Conservation (phyloP, 495 filamentous ascomycete genomes). For the Alectoria sarmentosa region DNA sequence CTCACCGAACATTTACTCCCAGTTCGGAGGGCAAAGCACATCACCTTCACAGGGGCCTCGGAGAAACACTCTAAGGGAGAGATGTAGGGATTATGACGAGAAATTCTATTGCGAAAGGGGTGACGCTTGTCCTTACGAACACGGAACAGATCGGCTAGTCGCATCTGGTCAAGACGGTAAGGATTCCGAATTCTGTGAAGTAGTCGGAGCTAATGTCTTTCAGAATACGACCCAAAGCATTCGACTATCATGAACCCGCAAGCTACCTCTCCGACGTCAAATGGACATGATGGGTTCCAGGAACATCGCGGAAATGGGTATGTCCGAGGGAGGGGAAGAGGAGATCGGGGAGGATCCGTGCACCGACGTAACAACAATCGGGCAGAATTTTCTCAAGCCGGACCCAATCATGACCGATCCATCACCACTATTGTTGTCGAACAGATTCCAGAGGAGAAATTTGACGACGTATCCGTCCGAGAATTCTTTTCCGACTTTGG, state of each 20-base stretch:
- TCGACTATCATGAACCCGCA: slow-evolving; percentile 38
- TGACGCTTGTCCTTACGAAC: slow-evolving; percentile 72
- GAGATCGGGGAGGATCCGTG: slow-evolving; percentile 34
- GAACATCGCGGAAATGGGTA: slow-evolving; percentile 36
- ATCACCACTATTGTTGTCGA: slow-evolving; percentile 84
- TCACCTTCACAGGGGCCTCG: not conserved
- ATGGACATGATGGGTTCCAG: slow-evolving; percentile 24
- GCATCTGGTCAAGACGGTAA: slow-evolving; percentile 45
- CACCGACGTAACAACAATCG: slow-evolving; percentile 44
- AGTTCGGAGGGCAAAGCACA: slow-evolving; percentile 12
- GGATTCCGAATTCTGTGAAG: slow-evolving; percentile 29
- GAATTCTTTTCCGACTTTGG: slow-evolving; percentile 85
- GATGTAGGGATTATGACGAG: slow-evolving; percentile 81
- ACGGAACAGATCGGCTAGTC: slow-evolving; percentile 54
- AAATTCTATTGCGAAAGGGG: slow-evolving; percentile 82
- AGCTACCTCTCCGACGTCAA: slow-evolving; percentile 13
- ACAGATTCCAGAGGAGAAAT: slow-evolving; percentile 83
- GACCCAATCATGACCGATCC: slow-evolving; percentile 65
- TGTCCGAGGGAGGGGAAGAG: slow-evolving; percentile 42
- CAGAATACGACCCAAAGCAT: slow-evolving; percentile 83
- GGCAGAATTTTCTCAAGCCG: slow-evolving; percentile 65
- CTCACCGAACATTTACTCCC: slow-evolving; percentile 18
- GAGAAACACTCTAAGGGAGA: slow-evolving; percentile 34
- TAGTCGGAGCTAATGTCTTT: slow-evolving; percentile 24
- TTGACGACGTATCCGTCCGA: slow-evolving; percentile 64